phyloP scores from a whole-genome alignment of 108 stramenopile genomes.

The Cyclotella sp. region DNA sequence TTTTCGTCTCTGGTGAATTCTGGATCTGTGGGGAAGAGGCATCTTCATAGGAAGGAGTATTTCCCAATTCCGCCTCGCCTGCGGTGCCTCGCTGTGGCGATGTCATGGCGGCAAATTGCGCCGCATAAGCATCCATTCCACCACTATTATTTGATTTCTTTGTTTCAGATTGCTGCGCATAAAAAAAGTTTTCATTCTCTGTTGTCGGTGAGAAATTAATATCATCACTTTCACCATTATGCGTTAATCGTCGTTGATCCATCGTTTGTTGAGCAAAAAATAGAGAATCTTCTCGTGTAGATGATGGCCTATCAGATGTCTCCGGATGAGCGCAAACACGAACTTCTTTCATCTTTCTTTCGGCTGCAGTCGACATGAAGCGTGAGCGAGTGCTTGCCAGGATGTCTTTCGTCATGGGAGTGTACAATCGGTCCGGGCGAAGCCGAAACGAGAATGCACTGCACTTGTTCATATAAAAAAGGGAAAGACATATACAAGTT shows the following conservation, averaged over 20 bases:
- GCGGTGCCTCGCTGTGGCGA: not conserved
- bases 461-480: too few relatives aligned
- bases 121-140: slow-evolving; percentile 18
- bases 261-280: slow-evolving; percentile 8
- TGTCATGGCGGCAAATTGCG: not conserved
- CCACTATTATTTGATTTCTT: not conserved
- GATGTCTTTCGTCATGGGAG: too few relatives aligned
- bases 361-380: too few relatives aligned
- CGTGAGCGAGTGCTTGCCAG: too few relatives aligned
- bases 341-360: too few relatives aligned
- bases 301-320: not conserved
- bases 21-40: not conserved
- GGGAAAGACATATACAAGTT: too few relatives aligned
- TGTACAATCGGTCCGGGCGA: too few relatives aligned
- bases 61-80: not conserved
- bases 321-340: too few relatives aligned
- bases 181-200: not conserved
- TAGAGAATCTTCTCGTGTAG: not conserved
- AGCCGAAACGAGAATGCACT: too few relatives aligned
- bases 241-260: not conserved
- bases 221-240: not conserved
- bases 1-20: not conserved
- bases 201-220: not conserved
- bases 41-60: not conserved
- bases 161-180: not conserved